Conservation (phyloP, 768 basidiomycete species). For the Termitomyces sp. region DNA sequence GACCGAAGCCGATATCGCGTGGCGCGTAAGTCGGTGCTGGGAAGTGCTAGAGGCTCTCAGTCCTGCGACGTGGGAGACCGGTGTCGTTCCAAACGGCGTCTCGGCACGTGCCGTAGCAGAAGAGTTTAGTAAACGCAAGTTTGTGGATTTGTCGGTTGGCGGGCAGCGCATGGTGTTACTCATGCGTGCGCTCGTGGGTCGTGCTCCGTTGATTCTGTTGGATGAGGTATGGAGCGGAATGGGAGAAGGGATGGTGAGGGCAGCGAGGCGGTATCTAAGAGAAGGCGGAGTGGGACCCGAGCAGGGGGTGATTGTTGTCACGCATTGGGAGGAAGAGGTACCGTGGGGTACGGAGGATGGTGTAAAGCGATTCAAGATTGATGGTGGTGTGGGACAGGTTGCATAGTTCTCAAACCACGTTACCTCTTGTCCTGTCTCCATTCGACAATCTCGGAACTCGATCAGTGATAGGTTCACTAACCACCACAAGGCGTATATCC, state of each 20-base stretch:
- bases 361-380: conserved; percentile 34
- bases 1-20: conserved; percentile 26
- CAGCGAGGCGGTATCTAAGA: conserved; percentile 62
- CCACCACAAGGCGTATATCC: too few species aligned
- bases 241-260: conserved; percentile 73
- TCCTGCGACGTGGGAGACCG: conserved; percentile 46
- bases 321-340: conserved; percentile 90
- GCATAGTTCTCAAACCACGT: not conserved
- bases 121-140: conserved; percentile 46
- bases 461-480: too few species aligned
- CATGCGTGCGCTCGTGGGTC: conserved; percentile 79
- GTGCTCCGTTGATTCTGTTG: conserved; percentile 72
- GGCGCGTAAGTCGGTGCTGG: conserved; percentile 39
- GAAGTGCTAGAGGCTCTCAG: conserved; percentile 66
- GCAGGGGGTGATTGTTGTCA: conserved; percentile 84
- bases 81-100: not conserved
- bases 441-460: not conserved
- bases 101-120: conserved; percentile 21
- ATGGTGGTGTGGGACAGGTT: conserved; percentile 26
- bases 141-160: conserved; percentile 64
- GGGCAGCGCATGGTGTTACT: conserved; percentile 83
- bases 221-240: conserved; percentile 96
- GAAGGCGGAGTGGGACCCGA: conserved; percentile 42
- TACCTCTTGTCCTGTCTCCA: not conserved
- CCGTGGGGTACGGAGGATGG: conserved; percentile 71